Base-by-base conservation (phyloP, 305 asterid species). In the Lippia alba region DNA sequence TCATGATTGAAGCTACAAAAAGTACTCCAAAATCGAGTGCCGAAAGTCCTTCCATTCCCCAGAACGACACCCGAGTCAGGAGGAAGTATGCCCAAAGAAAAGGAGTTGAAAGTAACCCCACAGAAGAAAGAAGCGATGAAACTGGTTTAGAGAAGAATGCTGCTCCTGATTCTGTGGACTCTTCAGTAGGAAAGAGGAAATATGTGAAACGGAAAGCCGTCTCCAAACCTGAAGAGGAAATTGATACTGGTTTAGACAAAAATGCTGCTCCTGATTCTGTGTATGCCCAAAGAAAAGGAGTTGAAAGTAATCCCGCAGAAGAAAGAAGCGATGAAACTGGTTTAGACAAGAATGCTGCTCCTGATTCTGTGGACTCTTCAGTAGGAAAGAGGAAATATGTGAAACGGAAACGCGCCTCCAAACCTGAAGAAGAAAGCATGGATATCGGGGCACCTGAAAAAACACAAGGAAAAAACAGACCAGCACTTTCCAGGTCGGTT, bases 1-100 rank as follows among this genome's bases (percentile, higher is more conserved):
- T 94, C 65, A 78, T 94, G 51, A 78, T 76, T 61, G 97, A 90
- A 78, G 89, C 90, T 53, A 57, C 88, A 78, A 61, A 85, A 70
- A 81, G 58, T 54, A 74, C 86, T 70, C 87, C 82, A 18, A 87
- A 69, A 67, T 76, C 83, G 69, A 78, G 74, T 64, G 81, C 80
- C 14, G 77, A 73, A 56, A 88, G 76, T 63, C 72, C 85, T 64
- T 36, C 78, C 74, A 73, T 48, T 65, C 41, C 82, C 33, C 75
- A 77, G 66, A 85, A 79, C 61, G 76, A 69, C 59, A 55, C 77
- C 19, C 72, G 48, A 57, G 86, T 63, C 20, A 89, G 80, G 80
- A 81, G 96, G 79, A 87, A 81, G 76, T 80, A 86, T 74, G 82
- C 77, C 40, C 80, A 86, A 19, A 85, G 80, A 78, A 84, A 73